These are phyloP conservation scores for Microdochium nivale DNA, from an alignment of 2,329 filamentous ascomycete genomes.

Conservation along the genomic window DNA sequence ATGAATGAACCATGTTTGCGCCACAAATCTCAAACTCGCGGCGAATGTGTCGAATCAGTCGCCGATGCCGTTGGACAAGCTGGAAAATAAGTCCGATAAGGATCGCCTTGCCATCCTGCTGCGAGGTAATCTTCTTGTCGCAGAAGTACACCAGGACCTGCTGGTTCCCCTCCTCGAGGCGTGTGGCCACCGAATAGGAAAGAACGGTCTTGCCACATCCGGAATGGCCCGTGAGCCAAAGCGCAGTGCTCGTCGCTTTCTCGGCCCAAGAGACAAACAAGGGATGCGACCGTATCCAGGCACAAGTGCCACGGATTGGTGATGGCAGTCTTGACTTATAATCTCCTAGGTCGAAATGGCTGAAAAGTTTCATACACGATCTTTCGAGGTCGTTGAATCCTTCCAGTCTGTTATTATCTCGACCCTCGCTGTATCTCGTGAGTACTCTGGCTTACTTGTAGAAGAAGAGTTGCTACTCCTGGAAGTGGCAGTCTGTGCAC, in stretches of 20 bases:
- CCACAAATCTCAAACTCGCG: constrained; percentile 20
- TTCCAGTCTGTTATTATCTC: constrained; percentile 4
- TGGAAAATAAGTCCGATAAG: constrained; percentile 25
- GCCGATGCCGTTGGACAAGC: constrained; percentile 19
- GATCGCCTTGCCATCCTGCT: constrained; percentile 24
- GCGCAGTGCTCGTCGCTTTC: constrained; percentile 15
- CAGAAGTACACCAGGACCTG: constrained; percentile 24
- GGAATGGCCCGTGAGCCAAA: constrained; percentile 27
- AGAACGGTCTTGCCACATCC: constrained; percentile 28
- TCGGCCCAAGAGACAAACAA: constrained; percentile 20
- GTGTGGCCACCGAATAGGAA: constrained; percentile 21
- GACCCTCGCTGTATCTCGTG: background rate
- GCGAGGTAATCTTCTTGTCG: constrained; percentile 22
- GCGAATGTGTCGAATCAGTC: constrained; percentile 21
- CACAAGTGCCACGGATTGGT: constrained; percentile 23
- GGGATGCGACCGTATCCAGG: constrained; percentile 22
- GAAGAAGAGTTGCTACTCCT: background rate
- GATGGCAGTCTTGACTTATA: constrained; percentile 19
- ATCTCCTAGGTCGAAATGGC: constrained; percentile 17
- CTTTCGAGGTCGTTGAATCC: constrained; percentile 22
- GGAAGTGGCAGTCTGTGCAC: background rate
- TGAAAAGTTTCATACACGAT: constrained; percentile 21
- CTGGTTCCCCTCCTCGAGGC: constrained; percentile 12
- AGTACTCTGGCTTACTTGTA: background rate
- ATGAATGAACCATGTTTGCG: constrained; percentile 20